These are phyloP conservation scores for Podospora didyma DNA, from an alignment of 495 filamentous ascomycete species.

Conservation along the genomic window DNA sequence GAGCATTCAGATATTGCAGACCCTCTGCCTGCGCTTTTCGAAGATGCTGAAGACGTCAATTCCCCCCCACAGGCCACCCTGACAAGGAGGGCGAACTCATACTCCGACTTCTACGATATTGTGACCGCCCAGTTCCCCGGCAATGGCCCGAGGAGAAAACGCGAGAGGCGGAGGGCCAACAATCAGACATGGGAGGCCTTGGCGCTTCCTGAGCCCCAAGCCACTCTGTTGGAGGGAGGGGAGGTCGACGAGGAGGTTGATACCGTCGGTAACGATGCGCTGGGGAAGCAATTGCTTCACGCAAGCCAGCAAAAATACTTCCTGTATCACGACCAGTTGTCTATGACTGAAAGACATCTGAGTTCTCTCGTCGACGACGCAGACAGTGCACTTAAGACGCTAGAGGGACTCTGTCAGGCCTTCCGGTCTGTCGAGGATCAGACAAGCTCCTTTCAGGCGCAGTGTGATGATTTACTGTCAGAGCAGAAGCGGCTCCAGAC, in stretches of 20 bases:
- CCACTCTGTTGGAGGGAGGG: constrained; percentile 43
- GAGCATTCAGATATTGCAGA: constrained; percentile 33
- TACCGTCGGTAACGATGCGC: constrained; percentile 52
- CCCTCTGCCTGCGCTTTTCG: constrained; percentile 43
- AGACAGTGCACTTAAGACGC: constrained; percentile 63
- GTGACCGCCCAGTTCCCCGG: constrained; percentile 52
- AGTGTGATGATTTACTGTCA: constrained; percentile 78
- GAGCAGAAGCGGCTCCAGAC: constrained; percentile 73
- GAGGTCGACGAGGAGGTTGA: constrained; percentile 42
- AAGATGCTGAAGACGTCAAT: constrained; percentile 45
- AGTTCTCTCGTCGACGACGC: constrained; percentile 75
- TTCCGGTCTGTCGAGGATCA: constrained; percentile 85
- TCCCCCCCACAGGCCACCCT: constrained; percentile 61
- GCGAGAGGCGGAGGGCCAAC: constrained; percentile 34
- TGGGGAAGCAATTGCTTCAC: constrained; percentile 66
- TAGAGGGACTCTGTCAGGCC: constrained; percentile 72
- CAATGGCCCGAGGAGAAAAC: constrained; percentile 38
- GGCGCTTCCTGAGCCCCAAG: constrained; percentile 46
- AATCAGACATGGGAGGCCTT: constrained; percentile 40
- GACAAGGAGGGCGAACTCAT: constrained; percentile 65
- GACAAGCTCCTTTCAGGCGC: constrained; percentile 83
- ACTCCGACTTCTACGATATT: constrained; percentile 66
- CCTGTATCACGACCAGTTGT: constrained; percentile 73
- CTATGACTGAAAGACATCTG: constrained; percentile 72
- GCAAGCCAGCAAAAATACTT: constrained; percentile 82